Evolutionary conservation across 495 filamentous ascomycete species (phyloP).

Genomic region (Aspergillus olivimuriae): DNA sequence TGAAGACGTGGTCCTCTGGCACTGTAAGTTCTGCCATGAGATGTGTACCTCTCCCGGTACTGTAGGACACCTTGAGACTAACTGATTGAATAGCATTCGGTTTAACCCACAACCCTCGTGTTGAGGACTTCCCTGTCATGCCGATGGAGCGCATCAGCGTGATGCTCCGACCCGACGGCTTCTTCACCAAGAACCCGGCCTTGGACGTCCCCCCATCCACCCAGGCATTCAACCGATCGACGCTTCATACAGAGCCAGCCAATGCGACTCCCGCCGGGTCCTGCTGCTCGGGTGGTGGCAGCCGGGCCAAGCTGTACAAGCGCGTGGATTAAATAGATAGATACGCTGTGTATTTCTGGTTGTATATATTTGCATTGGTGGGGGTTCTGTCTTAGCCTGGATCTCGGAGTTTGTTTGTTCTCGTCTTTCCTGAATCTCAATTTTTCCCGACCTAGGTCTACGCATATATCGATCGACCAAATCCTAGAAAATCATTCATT

Average conservation of each 20-base stretch:
- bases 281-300: conserved; percentile 21
- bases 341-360: too few relatives aligned
- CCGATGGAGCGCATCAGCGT: conserved; percentile 52
- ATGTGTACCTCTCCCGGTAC: too few relatives aligned
- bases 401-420: too few relatives aligned
- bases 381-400: too few relatives aligned
- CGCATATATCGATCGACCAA: too few relatives aligned
- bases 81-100: conserved; percentile 42
- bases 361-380: too few relatives aligned
- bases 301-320: conserved; percentile 34
- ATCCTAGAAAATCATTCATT: too few relatives aligned
- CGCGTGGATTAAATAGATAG: conserved; percentile 24
- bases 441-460: too few relatives aligned
- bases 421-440: too few relatives aligned
- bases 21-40: conserved; percentile 25
- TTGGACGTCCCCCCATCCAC: conserved; percentile 59
- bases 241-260: conserved; percentile 22
- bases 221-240: conserved; percentile 37
- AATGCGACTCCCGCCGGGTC: conserved; percentile 11
- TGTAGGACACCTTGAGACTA: conserved; percentile 1
- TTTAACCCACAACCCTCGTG: conserved; percentile 53
- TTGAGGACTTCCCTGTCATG: conserved; percentile 66
- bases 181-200: conserved; percentile 70
- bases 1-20: conserved; percentile 52
- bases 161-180: conserved; percentile 66